phyloP scores from a whole-genome alignment of 768 basidiomycete genomes.

The Tylopilus subfusipes region DNA sequence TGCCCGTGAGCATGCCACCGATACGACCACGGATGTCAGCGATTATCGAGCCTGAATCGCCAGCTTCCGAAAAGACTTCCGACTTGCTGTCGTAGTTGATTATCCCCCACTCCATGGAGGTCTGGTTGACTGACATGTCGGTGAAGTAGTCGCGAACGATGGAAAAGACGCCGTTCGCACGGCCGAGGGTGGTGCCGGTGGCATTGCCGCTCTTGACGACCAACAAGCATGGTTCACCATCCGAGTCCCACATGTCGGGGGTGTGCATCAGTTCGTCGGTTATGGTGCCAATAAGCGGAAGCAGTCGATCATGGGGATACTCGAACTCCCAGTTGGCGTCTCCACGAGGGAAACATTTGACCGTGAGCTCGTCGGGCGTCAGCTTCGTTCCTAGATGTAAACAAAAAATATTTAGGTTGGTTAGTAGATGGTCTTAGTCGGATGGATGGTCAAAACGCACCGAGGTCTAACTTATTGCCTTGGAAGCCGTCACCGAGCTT shows the following conservation, averaged over 20 bases:
- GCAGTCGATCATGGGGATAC: not conserved
- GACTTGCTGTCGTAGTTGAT: not conserved
- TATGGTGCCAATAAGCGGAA: not conserved
- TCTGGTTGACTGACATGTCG: not conserved
- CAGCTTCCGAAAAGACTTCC: not conserved
- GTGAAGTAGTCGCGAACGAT: not conserved
- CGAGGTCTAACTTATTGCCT: not conserved
- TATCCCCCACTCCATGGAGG: not conserved
- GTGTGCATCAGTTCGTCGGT: not conserved
- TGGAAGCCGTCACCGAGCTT: not conserved
- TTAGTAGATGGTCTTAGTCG: not conserved
- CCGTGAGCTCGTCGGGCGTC: not conserved
- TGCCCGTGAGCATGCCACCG: not conserved
- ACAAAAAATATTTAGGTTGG: not conserved
- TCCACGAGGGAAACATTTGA: not conserved
- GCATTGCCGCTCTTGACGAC: not conserved
- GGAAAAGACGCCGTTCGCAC: not conserved
- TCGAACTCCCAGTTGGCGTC: not conserved
- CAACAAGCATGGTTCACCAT: not conserved
- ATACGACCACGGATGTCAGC: not conserved
- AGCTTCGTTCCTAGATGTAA: not conserved
- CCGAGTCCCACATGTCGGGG: not conserved
- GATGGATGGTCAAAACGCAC: not conserved
- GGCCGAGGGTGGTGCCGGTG: not conserved
- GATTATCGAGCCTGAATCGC: not conserved